Evolutionary conservation across 192 early-diverging fungal species (phyloP), one percentile per base, ranked within the genome.

Genomic region (Coemansia javaensis): DNA sequence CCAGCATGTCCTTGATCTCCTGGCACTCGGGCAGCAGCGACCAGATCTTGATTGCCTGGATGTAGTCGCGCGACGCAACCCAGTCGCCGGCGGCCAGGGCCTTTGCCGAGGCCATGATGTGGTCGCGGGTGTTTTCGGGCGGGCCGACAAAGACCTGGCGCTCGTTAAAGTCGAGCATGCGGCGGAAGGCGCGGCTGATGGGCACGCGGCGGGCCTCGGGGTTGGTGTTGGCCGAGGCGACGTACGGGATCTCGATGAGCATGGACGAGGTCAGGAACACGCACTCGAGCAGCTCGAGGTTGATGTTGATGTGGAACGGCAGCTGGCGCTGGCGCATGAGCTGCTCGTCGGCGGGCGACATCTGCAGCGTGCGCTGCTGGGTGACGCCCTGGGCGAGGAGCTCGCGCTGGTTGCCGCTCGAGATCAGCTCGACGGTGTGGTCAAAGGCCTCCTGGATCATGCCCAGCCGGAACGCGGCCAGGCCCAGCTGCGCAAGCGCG

Each of bases 261-360:
- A 99, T 94, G 17, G 90, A 90, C 63, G 85, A 89, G 10, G 89
- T 91, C 69, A 97, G 75, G 75, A 94, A 97, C 22, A 91, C 88
- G 63, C 91, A 96, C 80, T 99, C 97, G 35, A 99, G 72, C 15
- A 98, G 82, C 77, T 99, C 97, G 41, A 99, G 72, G 79, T 99
- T 98, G 72, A 99, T 93, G 78, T 95, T 93, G 88, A 98, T 94
- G 78, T 99, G 96, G 89, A 97, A 97, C 17, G 96, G 96, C 56
- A 99, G 77, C 80, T 97, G 94, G 49, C 96, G 81, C 77, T 87
- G 89, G 59, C 90, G 88, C 70, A 96, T 92, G 16, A 93, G 78
- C 56, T 86, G 81, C 72, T 97, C 96, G 55, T 93, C 86, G 59
- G 93, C 93, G 1, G 89, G 82, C 16, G 93, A 86, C 54, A 85